Evolutionary conservation across 805 yeast species (phyloP).

Genomic region (Martiniozyma abietophila): DNA sequence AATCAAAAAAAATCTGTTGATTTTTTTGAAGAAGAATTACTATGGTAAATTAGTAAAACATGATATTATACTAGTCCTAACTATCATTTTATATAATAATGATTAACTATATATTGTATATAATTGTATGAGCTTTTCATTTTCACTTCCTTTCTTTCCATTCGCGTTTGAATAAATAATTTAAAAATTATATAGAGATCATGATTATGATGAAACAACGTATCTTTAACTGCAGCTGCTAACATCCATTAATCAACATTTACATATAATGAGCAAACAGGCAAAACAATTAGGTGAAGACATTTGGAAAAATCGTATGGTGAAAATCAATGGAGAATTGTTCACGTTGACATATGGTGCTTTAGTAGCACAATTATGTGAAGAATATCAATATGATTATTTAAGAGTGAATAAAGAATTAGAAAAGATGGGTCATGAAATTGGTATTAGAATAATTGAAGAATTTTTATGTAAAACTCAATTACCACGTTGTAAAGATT

Average conservation of each 20-base stretch:
- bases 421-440: slow-evolving; percentile 91
- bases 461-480: slow-evolving; percentile 87
- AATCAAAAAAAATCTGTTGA: slow-evolving; percentile 23
- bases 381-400: slow-evolving; percentile 72
- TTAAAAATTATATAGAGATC: too few relatives aligned
- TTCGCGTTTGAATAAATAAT: too few relatives aligned
- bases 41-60: slow-evolving; percentile 21
- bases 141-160: neutral
- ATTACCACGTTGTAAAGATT: slow-evolving; percentile 68
- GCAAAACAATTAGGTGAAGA: slow-evolving; percentile 58
- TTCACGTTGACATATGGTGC: slow-evolving; percentile 95
- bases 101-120: too few relatives aligned
- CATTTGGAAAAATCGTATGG: slow-evolving; percentile 81
- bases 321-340: slow-evolving; percentile 85
- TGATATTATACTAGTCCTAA: neutral
- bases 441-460: slow-evolving; percentile 84
- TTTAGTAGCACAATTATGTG: slow-evolving; percentile 82
- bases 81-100: neutral
- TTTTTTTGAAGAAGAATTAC: slow-evolving; percentile 30
- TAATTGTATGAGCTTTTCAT: too few relatives aligned
- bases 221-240: too few relatives aligned
- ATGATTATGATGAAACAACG: too few relatives aligned
- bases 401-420: slow-evolving; percentile 71
- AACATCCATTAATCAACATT: too few relatives aligned
- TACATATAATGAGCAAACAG: slow-evolving; percentile 4